Conservation (phyloP, 305 asterid species). For the Solanum hybrid region DNA sequence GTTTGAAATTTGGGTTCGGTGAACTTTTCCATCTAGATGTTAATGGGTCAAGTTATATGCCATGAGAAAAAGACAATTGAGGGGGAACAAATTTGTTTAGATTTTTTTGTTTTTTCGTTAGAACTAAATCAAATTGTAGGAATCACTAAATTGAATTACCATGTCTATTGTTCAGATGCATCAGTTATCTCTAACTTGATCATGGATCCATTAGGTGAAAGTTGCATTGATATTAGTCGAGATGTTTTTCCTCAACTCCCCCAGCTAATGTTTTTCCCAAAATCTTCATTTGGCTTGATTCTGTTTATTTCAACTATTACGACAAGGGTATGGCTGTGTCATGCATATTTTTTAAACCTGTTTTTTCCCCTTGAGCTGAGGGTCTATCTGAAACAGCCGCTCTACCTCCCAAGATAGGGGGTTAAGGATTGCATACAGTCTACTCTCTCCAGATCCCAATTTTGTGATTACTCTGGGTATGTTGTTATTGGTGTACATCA, state of each 20-base stretch:
- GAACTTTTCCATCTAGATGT: not conserved
- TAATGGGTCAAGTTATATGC: not conserved
- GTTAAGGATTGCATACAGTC: not conserved
- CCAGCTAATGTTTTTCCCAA: not conserved
- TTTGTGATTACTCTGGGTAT: not conserved
- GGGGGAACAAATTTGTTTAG: not conserved
- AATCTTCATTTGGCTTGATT: not conserved
- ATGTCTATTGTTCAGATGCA: not conserved
- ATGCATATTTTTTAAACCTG: not conserved
- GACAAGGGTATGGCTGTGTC: not conserved
- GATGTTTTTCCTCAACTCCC: not conserved
- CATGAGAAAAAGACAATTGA: not conserved
- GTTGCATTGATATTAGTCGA: not conserved
- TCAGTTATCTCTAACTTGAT: not conserved
- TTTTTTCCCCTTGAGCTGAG: not conserved
- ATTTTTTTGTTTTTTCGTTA: not conserved
- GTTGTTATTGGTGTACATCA: not conserved
- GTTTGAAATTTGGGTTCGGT: not conserved
- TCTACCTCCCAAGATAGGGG: not conserved
- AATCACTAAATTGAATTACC: not conserved
- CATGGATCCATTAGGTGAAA: not conserved
- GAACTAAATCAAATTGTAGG: not conserved
- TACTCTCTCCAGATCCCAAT: not conserved
- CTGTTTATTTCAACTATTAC: not conserved
- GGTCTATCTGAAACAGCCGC: not conserved